Base-by-base conservation (phyloP, 108 stramenopile genomes). In the Epipyxis sp. region DNA sequence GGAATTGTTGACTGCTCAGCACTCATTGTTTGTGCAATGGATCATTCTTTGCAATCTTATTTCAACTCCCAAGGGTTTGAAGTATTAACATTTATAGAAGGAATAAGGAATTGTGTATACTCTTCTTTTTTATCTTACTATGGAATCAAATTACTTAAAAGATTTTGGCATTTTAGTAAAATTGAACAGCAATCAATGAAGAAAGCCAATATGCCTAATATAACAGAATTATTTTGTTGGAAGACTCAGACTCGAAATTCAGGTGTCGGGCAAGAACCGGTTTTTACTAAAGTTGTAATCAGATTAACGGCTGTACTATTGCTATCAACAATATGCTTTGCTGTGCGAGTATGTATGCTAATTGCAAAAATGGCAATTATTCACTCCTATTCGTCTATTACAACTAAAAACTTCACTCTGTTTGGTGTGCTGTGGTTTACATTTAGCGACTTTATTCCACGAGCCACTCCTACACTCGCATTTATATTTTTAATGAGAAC, bases 361-460 rank as follows among this genome's bases (percentile, higher is more conserved):
- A 37, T 74, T 10, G 46, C 50, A 42, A 74, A 74, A 25, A 74
- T 57, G 44, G 71, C 50, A 3, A 42, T 27, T 29, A 29, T 74
- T 10, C 71, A 74, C 42, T 6, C 6, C 50, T 20, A 50, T 50
- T 50, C 46, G 13, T 50, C 46, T 6, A 16, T 74, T 10, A 3
- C 6, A 34, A 40, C 65, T 37, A 20, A 20, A 20, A 25, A 20
- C 16, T 37, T 41, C 35, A 37, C 65, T 16, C 35, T 74, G 71
- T 74, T 74, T 57, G 71, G 71, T 10, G 40, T 74, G 10, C 34
- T 13, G 44, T 74, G 71, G 71, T 74, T 74, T 74, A 29, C 27
- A 37, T 46, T 3, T 39, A 43, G 42, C n/a, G 71, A 74, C 42
- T 74, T 74, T 42, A 27, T 74, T 42, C 71, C 71, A 6, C 71